Evolutionary conservation across 352 stramenopile species (phyloP), one percentile per base, ranked within the genome.

Genomic region (Pilasporangium apinafurcum): DNA sequence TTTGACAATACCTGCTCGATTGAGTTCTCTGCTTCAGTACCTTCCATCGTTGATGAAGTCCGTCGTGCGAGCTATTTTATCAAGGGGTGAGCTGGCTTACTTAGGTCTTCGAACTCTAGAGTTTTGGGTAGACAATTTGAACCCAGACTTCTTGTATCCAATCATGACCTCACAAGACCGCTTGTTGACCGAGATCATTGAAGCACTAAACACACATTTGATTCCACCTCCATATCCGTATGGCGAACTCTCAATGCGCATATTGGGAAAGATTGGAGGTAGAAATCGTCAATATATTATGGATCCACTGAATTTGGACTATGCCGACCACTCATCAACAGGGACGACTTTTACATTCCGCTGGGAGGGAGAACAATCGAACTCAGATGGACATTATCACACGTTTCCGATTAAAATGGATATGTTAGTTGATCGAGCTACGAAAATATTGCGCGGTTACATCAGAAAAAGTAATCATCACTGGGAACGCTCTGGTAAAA

Each of bases 101-200:
- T 69, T 99, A 28, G 96, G 89, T 26, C 62, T 98, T 24, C 77
- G 91, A 5, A 98, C 92, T 18, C 72, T 99, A 2, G 96, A 99
- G 67, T 99, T 99, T 60, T 99, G 96, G 96, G 87, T 98, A 7
- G 96, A 99, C 62, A 99, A 99, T 59, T 63, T 99, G 13, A 98
- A 98, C 62, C 88, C 95, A 5, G 92, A 98, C 46, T 99, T 97
- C 55, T 57, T 99, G 22, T 97, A 96, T 62, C 81, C 84, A 29
- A 93, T 97, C 53, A 95, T 96, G 82, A 92, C 77, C 9, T 93
- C 80, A 8, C 82, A 95, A 42, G 83, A 92, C 16, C 66, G 81
- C 5, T 39, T 96, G 24, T 73, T 98, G 8, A 96, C 90, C 9
- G 83, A 97, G 38, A 88, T 99, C 41, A 98, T 99, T 50, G 80